phyloP scores from a whole-genome alignment of 495 filamentous ascomycete genomes.

The Cercophora samala region DNA sequence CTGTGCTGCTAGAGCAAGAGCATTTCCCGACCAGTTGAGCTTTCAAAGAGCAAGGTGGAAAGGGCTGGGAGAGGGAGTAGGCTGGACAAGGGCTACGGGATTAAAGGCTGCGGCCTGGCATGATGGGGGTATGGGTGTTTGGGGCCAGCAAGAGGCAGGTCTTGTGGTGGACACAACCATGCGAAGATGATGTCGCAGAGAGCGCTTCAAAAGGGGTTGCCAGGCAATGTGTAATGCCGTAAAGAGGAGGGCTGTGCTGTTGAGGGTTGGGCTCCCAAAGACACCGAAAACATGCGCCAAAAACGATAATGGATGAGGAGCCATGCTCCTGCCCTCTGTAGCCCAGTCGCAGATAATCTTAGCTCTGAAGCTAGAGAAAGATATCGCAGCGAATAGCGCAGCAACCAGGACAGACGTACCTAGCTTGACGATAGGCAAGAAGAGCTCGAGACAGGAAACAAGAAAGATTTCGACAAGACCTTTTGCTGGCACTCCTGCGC shows the following conservation, averaged over 20 bases:
- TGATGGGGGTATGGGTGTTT: background rate
- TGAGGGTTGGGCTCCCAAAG: background rate
- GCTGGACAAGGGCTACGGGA: background rate
- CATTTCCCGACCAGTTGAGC: no score
- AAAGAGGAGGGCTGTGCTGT: conserved; percentile 27
- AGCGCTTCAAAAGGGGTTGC: background rate
- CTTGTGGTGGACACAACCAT: background rate
- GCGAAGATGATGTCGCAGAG: background rate
- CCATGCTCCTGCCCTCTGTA: conserved; percentile 44
- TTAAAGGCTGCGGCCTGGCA: background rate
- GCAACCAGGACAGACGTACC: conserved; percentile 39
- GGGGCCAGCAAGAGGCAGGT: background rate
- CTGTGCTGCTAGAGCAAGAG: background rate
- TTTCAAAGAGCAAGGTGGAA: conserved; percentile 3
- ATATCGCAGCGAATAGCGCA: conserved; percentile 52
- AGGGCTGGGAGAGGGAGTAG: conserved; percentile 10
- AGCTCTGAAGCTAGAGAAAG: conserved; percentile 36
- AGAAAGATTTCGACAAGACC: conserved; percentile 33
- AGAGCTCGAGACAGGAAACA: conserved; percentile 45
- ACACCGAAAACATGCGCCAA: conserved; percentile 19
- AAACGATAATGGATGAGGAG: conserved; percentile 26
- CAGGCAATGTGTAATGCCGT: conserved; percentile 6
- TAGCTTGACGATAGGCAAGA: conserved; percentile 62
- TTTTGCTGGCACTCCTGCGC: conserved; percentile 32
- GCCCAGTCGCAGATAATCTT: conserved; percentile 48